Base-by-base conservation (phyloP, 2,329 filamentous ascomycete species). In the Pezicula carpinea region DNA sequence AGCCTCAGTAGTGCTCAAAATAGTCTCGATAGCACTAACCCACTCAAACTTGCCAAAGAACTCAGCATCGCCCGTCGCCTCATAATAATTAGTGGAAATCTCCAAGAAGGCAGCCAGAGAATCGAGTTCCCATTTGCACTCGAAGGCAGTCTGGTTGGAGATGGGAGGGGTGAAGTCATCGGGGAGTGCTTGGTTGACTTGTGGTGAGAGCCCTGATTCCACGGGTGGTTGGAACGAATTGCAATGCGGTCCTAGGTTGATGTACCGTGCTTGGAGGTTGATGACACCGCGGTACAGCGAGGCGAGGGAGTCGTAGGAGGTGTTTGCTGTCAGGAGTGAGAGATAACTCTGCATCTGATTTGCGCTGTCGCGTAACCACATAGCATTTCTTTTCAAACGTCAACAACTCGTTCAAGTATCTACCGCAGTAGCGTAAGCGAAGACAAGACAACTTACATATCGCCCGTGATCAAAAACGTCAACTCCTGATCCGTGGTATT, bases 91-190 rank as follows among this genome's bases (percentile, higher is more conserved):
- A 53, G 88, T 87, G 1, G 82, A 83, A 5, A 97, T 74, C 35
- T 88, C 81, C 6, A 97, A 74, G 66, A 96, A 96, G 23, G 89
- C 83, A 1, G 91, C 89, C 1, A 96, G 76, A 10, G 87, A 92
- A 69, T 96, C 91, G 39, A 96, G 81, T 69, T 96, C 92, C 66
- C 93, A 96, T 67, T 96, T 96, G 77, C 92, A 96, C 66, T 96
- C 92, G 62, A 93, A 96, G 0, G 95, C 90, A 32, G 83, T 73
- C 1, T 76, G 74, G 58, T 89, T 82, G 56, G 89, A 89, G 0
- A 74, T 68, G 0, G 89, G 87, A 47, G 85, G 80, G 0, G 86
- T 82, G n/a, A 64, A 71, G 54, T 86, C 72, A 52, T 80, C 67
- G 72, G 68, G 59, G 67, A 58, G 64, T 88, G 78, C 80, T 2